phyloP scores from a whole-genome alignment of 1,284 basidiomycete species.

The Coriolopsis trogii region DNA sequence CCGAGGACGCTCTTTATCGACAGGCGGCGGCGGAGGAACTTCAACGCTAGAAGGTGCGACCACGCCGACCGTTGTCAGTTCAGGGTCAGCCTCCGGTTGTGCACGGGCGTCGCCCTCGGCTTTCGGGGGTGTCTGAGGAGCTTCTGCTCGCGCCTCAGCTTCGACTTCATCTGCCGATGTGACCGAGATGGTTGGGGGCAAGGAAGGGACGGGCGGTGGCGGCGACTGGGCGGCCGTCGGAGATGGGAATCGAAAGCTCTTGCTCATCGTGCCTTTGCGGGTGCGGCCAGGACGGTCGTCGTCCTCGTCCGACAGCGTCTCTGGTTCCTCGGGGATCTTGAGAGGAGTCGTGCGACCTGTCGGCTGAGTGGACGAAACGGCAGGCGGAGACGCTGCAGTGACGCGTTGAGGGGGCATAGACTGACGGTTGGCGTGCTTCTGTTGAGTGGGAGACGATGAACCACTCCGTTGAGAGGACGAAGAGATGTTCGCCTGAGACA shows the following conservation, averaged over 20 bases:
- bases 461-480: slow-evolving; percentile 42
- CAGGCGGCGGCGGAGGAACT: slow-evolving; percentile 74
- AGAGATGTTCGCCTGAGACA: slow-evolving; percentile 68
- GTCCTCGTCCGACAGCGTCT: slow-evolving; percentile 37
- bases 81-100: slow-evolving; percentile 25
- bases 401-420: slow-evolving; percentile 61
- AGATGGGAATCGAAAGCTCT: slow-evolving; percentile 74
- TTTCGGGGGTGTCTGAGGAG: slow-evolving; percentile 14
- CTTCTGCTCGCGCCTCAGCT: not conserved
- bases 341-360: slow-evolving; percentile 26
- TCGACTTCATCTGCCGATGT: slow-evolving; percentile 4
- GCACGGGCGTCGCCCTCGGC: slow-evolving; percentile 1
- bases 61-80: slow-evolving; percentile 37
- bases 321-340: slow-evolving; percentile 52
- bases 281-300: slow-evolving; percentile 26
- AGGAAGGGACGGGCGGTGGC: slow-evolving; percentile 24
- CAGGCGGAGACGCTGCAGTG: slow-evolving; percentile 39
- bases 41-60: slow-evolving; percentile 68
- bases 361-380: slow-evolving; percentile 45
- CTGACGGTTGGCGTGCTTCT: slow-evolving; percentile 48
- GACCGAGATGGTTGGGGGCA: slow-evolving; percentile 15
- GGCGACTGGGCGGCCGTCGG: slow-evolving; percentile 33
- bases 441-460: slow-evolving; percentile 36
- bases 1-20: slow-evolving; percentile 66
- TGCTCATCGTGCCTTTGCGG: slow-evolving; percentile 72